Percentiles rank a stretch among this genome's conserved stretches.
phyloP scores from a whole-genome alignment of 768 basidiomycete genomes.

The Leccinum rimulosum region DNA sequence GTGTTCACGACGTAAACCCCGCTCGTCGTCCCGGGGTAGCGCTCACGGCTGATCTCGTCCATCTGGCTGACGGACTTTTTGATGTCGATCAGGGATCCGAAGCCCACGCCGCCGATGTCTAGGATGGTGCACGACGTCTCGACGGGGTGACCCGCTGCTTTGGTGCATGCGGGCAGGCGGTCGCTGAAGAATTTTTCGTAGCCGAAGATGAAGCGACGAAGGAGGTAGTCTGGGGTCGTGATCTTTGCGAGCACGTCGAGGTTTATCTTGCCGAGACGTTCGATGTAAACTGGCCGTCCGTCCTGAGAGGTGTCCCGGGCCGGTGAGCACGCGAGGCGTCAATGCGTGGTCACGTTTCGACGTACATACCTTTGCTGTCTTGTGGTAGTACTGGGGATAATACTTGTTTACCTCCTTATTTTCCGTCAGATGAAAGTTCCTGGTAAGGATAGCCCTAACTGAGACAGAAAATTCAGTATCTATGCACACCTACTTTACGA shows the following conservation, averaged over 20 bases:
- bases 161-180: conserved; percentile 79
- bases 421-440: conserved; percentile 86
- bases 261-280: conserved; percentile 88
- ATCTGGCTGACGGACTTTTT: conserved; percentile 86
- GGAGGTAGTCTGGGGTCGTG: conserved; percentile 84
- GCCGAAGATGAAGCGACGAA: conserved; percentile 85
- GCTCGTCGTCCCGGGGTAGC: conserved; percentile 94
- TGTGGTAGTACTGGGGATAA: conserved; percentile 96
- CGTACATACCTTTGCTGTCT: conserved; percentile 77
- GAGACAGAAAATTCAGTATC: too few relatives aligned
- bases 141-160: conserved; percentile 75
- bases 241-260: conserved; percentile 74
- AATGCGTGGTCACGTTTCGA: too few relatives aligned
- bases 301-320: conserved; percentile 49
- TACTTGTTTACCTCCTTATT: conserved; percentile 82
- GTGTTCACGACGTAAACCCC: conserved; percentile 99
- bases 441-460: conserved; percentile 19
- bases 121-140: conserved; percentile 98
- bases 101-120: conserved; percentile 70
- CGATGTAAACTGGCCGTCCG: conserved; percentile 93
- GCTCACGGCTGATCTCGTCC: conserved; percentile 78
- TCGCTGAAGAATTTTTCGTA: conserved; percentile 86
- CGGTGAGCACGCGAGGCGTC: not conserved
- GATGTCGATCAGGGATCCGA: conserved; percentile 84
- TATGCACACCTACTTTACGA: conserved; percentile 49